Conservation (phyloP, 2,329 filamentous ascomycete genomes). For the Cordyceps cateniannulata region DNA sequence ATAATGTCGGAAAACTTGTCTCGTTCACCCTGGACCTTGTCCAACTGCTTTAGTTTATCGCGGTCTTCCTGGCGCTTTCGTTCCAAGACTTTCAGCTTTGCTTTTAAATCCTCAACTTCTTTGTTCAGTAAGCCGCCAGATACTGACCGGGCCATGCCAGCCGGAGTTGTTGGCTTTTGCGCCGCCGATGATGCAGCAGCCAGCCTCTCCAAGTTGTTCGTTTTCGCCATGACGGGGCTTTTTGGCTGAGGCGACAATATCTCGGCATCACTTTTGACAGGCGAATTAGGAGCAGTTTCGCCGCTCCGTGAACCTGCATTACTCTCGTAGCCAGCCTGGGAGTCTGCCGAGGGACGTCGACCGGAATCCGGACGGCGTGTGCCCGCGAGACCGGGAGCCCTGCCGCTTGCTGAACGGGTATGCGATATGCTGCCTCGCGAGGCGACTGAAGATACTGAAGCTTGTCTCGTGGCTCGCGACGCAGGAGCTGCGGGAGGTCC, state of each 20-base stretch:
- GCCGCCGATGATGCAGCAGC: constrained; percentile 34
- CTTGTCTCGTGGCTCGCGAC: constrained; percentile 35
- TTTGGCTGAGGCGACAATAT: constrained; percentile 41
- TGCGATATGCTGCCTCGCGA: constrained; percentile 26
- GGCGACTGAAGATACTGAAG: constrained; percentile 36
- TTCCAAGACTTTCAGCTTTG: constrained; percentile 80
- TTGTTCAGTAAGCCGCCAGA: constrained; percentile 47
- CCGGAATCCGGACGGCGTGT: constrained; percentile 34
- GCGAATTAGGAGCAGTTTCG: constrained; percentile 27
- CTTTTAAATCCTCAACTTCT: constrained; percentile 81
- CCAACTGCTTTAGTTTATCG: constrained; percentile 73
- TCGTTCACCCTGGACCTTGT: constrained; percentile 67
- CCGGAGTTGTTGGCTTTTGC: constrained; percentile 22
- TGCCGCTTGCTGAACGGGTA: constrained; percentile 34
- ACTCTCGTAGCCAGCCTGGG: constrained; percentile 36
- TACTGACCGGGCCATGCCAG: constrained; percentile 31
- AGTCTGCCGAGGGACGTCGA: constrained; percentile 42
- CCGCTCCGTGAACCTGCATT: constrained; percentile 26
- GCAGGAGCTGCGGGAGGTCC: constrained; percentile 53
- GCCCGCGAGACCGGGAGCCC: constrained; percentile 30
- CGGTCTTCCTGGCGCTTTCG: constrained; percentile 80
- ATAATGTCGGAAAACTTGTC: constrained; percentile 80
- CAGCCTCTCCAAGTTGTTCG: constrained; percentile 46
- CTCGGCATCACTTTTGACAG: constrained; percentile 45
- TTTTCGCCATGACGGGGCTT: constrained; percentile 45